Evolutionary conservation across 768 basidiomycete genomes (phyloP).

Genomic region (Dacryopinax spathularia): DNA sequence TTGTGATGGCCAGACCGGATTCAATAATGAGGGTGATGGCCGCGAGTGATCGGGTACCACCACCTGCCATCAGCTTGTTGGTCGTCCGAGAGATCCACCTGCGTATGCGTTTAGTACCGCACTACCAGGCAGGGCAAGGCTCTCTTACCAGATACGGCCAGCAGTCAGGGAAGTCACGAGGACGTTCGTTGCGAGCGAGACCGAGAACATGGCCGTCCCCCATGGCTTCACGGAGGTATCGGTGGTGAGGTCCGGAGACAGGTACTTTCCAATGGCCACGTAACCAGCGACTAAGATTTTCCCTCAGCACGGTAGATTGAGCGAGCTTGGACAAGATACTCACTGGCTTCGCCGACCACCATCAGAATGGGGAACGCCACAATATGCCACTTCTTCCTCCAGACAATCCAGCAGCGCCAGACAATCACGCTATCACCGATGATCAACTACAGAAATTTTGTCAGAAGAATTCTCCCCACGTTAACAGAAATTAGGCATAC

Average conservation of each 20-base stretch:
- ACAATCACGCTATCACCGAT: slow-evolving; percentile 4
- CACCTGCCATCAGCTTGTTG: neutral
- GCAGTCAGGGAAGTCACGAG: neutral
- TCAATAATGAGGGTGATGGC: neutral
- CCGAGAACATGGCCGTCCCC: neutral
- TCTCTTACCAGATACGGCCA: neutral
- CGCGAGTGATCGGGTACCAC: neutral
- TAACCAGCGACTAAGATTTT: neutral
- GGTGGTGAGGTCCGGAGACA: neutral
- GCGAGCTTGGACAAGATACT: too few species aligned
- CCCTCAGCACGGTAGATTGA: neutral
- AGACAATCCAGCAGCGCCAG: neutral
- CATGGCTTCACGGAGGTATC: neutral
- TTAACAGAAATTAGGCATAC: neutral
- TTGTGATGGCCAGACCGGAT: neutral
- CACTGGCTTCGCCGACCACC: neutral
- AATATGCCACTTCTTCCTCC: neutral
- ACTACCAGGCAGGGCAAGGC: neutral
- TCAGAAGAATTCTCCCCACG: neutral
- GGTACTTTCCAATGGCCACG: neutral
- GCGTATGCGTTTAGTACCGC: neutral
- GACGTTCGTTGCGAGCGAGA: neutral
- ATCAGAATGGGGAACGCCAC: neutral
- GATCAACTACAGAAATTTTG: slow-evolving; percentile 9
- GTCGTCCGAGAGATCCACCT: slow-evolving; percentile 1